Conservation (phyloP, 345 rosid genomes). For the Turritis glabra region DNA sequence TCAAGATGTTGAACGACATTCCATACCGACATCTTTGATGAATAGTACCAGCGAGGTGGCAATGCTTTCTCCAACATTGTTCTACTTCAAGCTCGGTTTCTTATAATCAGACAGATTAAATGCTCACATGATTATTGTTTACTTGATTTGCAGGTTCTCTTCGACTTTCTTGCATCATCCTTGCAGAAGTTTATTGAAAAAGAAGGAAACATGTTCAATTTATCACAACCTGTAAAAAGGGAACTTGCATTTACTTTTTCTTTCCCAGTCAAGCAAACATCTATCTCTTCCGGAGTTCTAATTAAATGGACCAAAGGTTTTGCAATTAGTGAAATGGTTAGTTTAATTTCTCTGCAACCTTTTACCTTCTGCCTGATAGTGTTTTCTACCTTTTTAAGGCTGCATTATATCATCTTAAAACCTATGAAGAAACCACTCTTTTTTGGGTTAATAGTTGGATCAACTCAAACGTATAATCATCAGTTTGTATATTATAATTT, state of each 20-base stretch:
- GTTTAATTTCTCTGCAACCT: conserved; percentile 30
- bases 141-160: conserved; percentile 60
- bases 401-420: neutral
- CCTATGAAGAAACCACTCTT: neutral
- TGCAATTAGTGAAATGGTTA: conserved; percentile 72
- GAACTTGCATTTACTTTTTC: conserved; percentile 89
- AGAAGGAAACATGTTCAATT: conserved; percentile 46
- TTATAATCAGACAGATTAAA: neutral
- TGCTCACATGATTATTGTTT: conserved; percentile 6
- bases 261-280: conserved; percentile 81
- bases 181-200: conserved; percentile 66
- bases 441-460: neutral
- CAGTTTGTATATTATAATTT: neutral
- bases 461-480: neutral
- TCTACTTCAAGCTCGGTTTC: neutral
- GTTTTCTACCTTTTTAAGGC: conserved; percentile 20
- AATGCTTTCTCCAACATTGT: neutral
- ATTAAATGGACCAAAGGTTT: conserved; percentile 91
- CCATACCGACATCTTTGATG: conserved; percentile 68
- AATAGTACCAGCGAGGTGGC: conserved; percentile 71
- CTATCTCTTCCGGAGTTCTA: conserved; percentile 64
- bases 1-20: conserved; percentile 57
- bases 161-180: conserved; percentile 72
- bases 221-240: conserved; percentile 41
- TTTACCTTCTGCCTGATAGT: neutral